Evolutionary conservation across 768 basidiomycete genomes (phyloP), one percentile per base, ranked within the genome.

Genomic region (Pisolithus orientalis): DNA sequence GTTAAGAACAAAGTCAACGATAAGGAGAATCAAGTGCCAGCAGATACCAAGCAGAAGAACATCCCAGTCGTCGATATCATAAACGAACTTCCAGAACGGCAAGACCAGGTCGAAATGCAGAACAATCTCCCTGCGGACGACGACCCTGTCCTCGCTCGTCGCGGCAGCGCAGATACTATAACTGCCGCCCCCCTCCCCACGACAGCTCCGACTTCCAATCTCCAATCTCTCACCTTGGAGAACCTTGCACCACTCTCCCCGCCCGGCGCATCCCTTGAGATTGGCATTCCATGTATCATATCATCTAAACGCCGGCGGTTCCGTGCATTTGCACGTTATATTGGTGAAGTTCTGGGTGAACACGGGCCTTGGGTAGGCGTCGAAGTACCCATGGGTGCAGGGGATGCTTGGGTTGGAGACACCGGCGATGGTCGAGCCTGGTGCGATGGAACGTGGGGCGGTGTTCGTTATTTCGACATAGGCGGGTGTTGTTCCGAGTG

Each of bases 221-320:
- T 25, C 24, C 55, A 43, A 0, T 13, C 65, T 3, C 61, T 65
- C 21, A 63, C 59, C 1, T 61, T 66, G 39, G 62, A 59, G 2
- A 59, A 68, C 17, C 57, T 68, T 39, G 57, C 57, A 6, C 59
- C 58, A 4, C 37, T 57, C 16, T 55, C 55, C 4, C 70, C 58
- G 3, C 55, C 55, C 8, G 90, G 91, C 1, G 82, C 84, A 3
- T 87, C 83, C 10, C 79, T 94, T 34, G 85, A 89, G 34, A 83
- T 93, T 27, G 91, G 91, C 8, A 94, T 94, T 32, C 90, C 92
- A 0, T 94, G 92, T 70, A 91, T 94, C 65, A 87, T 94, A 56
- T 80, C 88, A 3, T 86, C 84, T 39, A 87, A 89, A 64, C 79
- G 87, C 37, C 84, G 85, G 56, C 80, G 90, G 8, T 91, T 94